These are phyloP conservation scores for Hordeum marinum DNA, from an alignment of 176 grass and related monocot genomes.

Conservation along the genomic window DNA sequence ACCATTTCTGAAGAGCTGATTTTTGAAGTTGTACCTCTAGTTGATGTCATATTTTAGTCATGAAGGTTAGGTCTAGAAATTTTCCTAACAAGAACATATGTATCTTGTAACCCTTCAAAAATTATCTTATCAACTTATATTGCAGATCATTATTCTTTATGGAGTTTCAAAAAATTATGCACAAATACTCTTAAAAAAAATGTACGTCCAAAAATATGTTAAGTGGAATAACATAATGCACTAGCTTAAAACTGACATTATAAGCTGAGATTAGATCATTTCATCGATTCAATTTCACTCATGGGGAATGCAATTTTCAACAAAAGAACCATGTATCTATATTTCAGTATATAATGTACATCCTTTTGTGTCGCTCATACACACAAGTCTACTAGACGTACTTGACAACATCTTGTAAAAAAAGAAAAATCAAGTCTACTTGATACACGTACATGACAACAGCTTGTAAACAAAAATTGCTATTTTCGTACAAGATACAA, in stretches of 20 bases:
- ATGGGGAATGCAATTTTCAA: constrained; percentile 15
- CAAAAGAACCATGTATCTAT: constrained; percentile 33
- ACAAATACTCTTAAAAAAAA: neutral
- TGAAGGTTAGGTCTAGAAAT: neutral
- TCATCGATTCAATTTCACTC: constrained; percentile 6
- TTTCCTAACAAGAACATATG: neutral
- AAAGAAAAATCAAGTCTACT: neutral
- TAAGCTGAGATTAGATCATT: neutral
- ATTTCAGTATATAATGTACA: constrained; percentile 56
- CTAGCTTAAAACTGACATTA: neutral
- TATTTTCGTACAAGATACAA: constrained; percentile 47
- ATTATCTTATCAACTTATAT: neutral
- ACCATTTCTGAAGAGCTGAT: neutral
- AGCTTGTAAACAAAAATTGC: constrained; percentile 22
- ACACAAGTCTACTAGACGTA: constrained; percentile 13
- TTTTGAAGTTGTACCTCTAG: neutral
- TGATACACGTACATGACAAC: constrained; percentile 2
- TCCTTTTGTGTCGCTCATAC: constrained; percentile 6
- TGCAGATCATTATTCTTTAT: neutral
- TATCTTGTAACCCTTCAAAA: neutral
- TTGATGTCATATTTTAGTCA: constrained; percentile 2
- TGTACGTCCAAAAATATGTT: neutral
- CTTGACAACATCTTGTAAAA: neutral
- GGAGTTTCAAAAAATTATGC: neutral
- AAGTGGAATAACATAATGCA: constrained; percentile 7